Base-by-base conservation (phyloP, 441 rosid species). In the Gossypium trilobum region DNA sequence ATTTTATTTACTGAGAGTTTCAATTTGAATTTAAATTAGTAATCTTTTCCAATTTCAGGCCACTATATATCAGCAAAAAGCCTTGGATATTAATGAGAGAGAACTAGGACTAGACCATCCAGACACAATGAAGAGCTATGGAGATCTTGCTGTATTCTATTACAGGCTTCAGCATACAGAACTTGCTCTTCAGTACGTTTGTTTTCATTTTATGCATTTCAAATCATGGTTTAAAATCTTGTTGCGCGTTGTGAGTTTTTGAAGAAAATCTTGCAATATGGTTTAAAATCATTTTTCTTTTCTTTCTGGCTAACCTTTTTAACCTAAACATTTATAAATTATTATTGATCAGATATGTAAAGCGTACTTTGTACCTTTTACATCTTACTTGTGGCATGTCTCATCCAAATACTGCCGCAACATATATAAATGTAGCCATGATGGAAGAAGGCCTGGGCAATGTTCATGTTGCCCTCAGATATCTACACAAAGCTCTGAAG, bases 381-480 rank as follows among this genome's bases (percentile, higher is more conserved):
- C 93, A 88, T 77, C 89, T 88, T 48, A 88, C 93, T 5, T 88
- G 93, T 65, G 93, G 91, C 61, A 89, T 88, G 46, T 88, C 93
- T 73, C 93, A 88, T 84, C 93, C 93, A 70, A 88, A 88, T 65
- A 88, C 91, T 75, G 93, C 93, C 75, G 93, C 93, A 44, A 88
- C 93, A 73, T 88, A 88, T 79, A 88, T 88, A 58, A 88, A 87
- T 70, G 91, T 87, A 68, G 93, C 93, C 70, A 88, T 88, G 93
- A 87, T 88, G 93, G 93, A 88, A 82, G 93, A 88, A 85, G 91
- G 93, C 72, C 88, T 88, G 29, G 93, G 93, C 31, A 88, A 88
- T 76, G 91, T 88, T 73, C 93, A 85, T 84, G 88, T 87, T 76
- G 93, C 93, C 73, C 87, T 88, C 74, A 83, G 91, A 80, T 88